Percentiles rank a stretch among this genome's conserved stretches.
These are phyloP conservation scores for Ogataea siamensis DNA, from an alignment of 805 yeast genomes.

Conservation along the genomic window DNA sequence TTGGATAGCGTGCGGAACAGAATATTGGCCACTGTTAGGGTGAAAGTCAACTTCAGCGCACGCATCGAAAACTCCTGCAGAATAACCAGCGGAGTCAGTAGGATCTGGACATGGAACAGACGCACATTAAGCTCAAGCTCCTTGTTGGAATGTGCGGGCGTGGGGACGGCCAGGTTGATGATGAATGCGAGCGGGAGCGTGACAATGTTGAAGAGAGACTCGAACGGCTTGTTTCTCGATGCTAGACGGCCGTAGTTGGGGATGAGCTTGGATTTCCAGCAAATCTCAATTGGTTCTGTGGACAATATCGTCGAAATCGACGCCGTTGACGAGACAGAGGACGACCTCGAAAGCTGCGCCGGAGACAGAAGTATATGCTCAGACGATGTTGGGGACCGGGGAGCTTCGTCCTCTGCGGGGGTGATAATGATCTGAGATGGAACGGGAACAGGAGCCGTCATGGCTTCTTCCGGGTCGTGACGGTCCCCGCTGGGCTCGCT, in stretches of 20 bases:
- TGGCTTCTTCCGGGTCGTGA: neutral
- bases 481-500: neutral
- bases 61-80: neutral
- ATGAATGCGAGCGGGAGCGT: constrained; percentile 28
- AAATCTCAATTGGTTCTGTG: constrained; percentile 8
- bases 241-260: constrained; percentile 15
- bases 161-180: constrained; percentile 29
- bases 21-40: constrained; percentile 4
- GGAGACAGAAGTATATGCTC: constrained; percentile 8
- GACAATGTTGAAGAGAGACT: constrained; percentile 24
- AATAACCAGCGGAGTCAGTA: constrained; percentile 22
- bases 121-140: constrained; percentile 22
- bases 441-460: too few species aligned
- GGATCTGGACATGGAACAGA: constrained; percentile 32
- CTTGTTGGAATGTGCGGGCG: constrained; percentile 24
- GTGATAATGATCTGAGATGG: constrained; percentile 17
- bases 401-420: constrained; percentile 11
- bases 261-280: constrained; percentile 14
- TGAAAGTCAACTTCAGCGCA: constrained; percentile 2
- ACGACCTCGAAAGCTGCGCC: constrained; percentile 5
- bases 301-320: constrained; percentile 17
- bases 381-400: neutral
- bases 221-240: constrained; percentile 18
- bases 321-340: constrained; percentile 14
- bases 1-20: neutral